Evolutionary conservation across 257 asterid genomes (phyloP).

Genomic region (Ligustrum vulgare): DNA sequence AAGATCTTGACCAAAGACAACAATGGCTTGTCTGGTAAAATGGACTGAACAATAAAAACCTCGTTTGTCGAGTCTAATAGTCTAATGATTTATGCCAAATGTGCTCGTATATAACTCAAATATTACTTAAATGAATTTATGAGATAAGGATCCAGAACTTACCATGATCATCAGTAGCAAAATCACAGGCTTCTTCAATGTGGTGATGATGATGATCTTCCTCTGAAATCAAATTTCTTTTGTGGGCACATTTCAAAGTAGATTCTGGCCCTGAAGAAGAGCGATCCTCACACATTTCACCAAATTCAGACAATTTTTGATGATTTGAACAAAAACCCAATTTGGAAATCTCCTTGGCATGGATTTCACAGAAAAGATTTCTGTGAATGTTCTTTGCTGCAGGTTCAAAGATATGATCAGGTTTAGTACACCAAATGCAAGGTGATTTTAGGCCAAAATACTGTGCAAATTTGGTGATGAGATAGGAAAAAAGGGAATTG

Average conservation of each 20-base stretch:
- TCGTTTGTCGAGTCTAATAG: background rate
- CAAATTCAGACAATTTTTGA: conserved; percentile 55
- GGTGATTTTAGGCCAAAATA: conserved; percentile 81
- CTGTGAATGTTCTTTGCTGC: conserved; percentile 34
- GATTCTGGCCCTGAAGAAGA: conserved; percentile 51
- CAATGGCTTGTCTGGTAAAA: background rate
- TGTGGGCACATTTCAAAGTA: conserved; percentile 27
- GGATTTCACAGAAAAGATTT: conserved; percentile 78
- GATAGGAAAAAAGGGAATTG: conserved; percentile 72
- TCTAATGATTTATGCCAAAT: background rate
- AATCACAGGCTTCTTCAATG: conserved; percentile 4
- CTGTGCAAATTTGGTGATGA: conserved; percentile 71
- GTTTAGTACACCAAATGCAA: conserved; percentile 72
- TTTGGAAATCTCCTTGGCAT: conserved; percentile 62
- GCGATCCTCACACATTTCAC: conserved; percentile 76
- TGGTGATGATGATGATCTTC: too few relatives aligned
- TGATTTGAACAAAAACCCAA: conserved; percentile 68
- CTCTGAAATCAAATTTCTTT: conserved; percentile 28
- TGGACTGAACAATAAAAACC: background rate
- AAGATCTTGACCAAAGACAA: background rate
- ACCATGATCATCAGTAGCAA: background rate
- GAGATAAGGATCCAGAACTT: too few relatives aligned
- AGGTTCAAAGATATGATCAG: conserved; percentile 64
- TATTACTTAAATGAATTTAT: too few relatives aligned
- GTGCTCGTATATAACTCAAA: background rate